Evolutionary conservation across 2,329 filamentous ascomycete genomes (phyloP), one percentile per base, ranked within the genome.

Genomic region (Sclerotinia trifoliorum): DNA sequence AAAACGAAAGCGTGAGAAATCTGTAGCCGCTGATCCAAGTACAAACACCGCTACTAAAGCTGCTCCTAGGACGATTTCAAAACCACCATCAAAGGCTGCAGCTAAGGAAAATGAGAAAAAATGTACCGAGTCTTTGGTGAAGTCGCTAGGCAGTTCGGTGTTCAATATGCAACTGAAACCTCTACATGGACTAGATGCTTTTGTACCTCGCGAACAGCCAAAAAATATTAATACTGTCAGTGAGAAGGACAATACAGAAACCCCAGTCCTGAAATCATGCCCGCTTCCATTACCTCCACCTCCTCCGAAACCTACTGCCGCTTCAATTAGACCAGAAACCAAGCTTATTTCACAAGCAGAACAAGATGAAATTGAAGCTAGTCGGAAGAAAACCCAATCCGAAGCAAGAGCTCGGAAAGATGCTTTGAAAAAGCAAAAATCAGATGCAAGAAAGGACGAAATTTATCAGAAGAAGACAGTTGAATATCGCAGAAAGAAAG

Each of bases 291-390:
- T 62, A 2, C n/a, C 21, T 51, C 3, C 51, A 4, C 46, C 46
- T 49, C 46, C 32, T 6, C n/a, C 46, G 26, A 19, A 6, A 4
- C n/a, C 21, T 42, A 32, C 21, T 17, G 21, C 11, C 10, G 11
- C 11, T 15, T 39, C 13, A 26, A 61, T 6, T 10, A 62, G 44
- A 21, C 35, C 35, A 21, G 65, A 51, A 52, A 29, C 56, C 8
- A n/a, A 32, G 10, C n/a, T 67, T 5, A 46, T 65, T 32, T 64
- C 51, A 52, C 66, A 67, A 29, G 56, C 67, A 44, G 44, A 68
- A 26, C 44, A 15, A 15, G 26, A 46, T 44, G 54, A 51, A 7
- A 60, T 68, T 52, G 54, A 66, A 44, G 39, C 35, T 29, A 15
- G 19, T 7, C 42, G 51, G 17, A 7, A 56, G 2, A 58, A 29